These are phyloP conservation scores for Lenzites betulinus DNA, from an alignment of 768 basidiomycete genomes.

Conservation along the genomic window DNA sequence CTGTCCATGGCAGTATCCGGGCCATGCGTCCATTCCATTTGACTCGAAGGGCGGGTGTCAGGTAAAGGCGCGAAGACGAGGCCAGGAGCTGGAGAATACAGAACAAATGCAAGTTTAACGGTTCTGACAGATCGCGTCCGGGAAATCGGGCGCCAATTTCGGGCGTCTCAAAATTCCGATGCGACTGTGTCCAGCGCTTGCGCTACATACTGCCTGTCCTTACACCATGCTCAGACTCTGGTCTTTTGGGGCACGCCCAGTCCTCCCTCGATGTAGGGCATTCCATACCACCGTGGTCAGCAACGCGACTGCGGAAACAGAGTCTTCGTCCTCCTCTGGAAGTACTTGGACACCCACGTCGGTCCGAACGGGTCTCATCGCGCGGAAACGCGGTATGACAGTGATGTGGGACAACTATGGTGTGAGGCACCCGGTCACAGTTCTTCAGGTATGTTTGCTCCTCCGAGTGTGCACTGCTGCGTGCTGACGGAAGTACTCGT, in stretches of 20 bases:
- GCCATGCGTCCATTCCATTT: slow-evolving; percentile 83
- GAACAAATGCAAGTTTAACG: too few relatives aligned
- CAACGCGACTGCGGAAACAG: slow-evolving; percentile 37
- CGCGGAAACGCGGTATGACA: slow-evolving; percentile 95
- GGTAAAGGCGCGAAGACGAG: neutral
- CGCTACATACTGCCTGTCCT: neutral
- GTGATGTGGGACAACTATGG: slow-evolving; percentile 92
- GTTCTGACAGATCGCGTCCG: too few relatives aligned
- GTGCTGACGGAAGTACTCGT: slow-evolving; percentile 20
- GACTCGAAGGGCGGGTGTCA: slow-evolving; percentile 17
- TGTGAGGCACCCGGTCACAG: slow-evolving; percentile 84
- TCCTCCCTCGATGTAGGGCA: slow-evolving; percentile 38
- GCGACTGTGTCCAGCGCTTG: slow-evolving; percentile 10
- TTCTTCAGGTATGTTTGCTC: slow-evolving; percentile 73
- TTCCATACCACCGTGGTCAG: slow-evolving; percentile 46
- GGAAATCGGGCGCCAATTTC: neutral
- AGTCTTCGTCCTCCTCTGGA: slow-evolving; percentile 29
- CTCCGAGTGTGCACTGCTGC: neutral
- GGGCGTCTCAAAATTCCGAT: slow-evolving; percentile 22
- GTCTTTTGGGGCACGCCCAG: slow-evolving; percentile 44
- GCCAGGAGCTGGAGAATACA: too few relatives aligned
- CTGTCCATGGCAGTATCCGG: slow-evolving; percentile 35
- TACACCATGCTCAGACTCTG: slow-evolving; percentile 55
- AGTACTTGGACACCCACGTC: slow-evolving; percentile 84
- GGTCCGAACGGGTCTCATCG: slow-evolving; percentile 89